Evolutionary conservation across 257 asterid genomes (phyloP), one percentile per base, ranked within the genome.

Genomic region (Plantago major): DNA sequence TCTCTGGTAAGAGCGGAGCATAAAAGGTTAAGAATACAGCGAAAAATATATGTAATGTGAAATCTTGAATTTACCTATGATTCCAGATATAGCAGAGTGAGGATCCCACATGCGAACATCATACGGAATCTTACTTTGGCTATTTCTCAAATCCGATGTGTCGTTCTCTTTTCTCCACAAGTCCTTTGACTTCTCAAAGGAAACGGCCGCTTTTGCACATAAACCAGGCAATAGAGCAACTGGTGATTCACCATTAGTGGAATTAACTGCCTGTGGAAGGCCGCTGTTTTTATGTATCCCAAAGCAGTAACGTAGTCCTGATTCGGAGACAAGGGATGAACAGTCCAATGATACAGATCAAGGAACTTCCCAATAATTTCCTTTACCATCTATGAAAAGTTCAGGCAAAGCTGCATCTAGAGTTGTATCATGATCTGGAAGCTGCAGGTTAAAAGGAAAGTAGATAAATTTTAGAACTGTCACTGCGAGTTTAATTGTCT

Each of bases 291-390:
- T 89, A 69, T 86, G 97, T 60, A 92, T 11, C 62, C 99, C 96
- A 70, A 86, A 77, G 57, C 95, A 95, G 72, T 92, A 92, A 17
- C 90, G 76, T 48, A 86, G 56, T 61, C 99, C 99, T 65, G 92
- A 72, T 9, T 86, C 96, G 6, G 89, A 78, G 71, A 86, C 76
- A 54, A 84, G 89, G 16, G 98, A 92, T 44, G 75, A 74, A 72
- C 93, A 88, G 71, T 89, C 95, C 40, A 92, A 67, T 14, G 99
- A 92, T 62, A 89, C 47, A 28, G 97, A 86, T 74, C 83, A 95
- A n/a, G 99, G 97, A 63, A 92, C 95, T 61, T 92, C 89, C 97
- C 99, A 92, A 76, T 86, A 92, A 65, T 76, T 86, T 58, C 93
- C 97, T 73, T 79, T 86, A 49, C 50, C 75, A 77, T 84, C 99